Percentiles rank a stretch among this genome's conserved stretches.
Evolutionary conservation across 352 stramenopile genomes (phyloP).

Genomic region (Phytophthora foliorum): DNA sequence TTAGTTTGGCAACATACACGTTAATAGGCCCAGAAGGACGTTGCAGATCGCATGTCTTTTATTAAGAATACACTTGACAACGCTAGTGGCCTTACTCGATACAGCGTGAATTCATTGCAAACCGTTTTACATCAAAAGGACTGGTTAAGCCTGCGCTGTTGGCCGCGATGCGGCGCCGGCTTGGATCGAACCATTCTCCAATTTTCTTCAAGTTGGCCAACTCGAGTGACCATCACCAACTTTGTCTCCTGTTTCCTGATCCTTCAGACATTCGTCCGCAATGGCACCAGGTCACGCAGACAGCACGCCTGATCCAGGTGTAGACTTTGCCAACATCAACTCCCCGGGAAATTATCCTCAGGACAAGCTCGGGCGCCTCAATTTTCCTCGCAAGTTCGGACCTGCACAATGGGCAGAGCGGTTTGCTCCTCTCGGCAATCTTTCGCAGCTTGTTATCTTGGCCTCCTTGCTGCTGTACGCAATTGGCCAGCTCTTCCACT

Average conservation of each 20-base stretch:
- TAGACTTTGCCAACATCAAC: slow-evolving; percentile 3
- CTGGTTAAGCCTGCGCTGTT: background rate
- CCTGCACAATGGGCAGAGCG: slow-evolving; percentile 1
- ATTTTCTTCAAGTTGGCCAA: background rate
- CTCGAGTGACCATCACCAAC: background rate
- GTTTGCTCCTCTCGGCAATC: slow-evolving; percentile 11
- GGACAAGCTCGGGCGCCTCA: background rate
- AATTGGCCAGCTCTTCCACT: slow-evolving; percentile 33
- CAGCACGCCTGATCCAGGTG: background rate
- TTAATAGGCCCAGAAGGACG: too few species aligned
- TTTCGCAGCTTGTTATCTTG: slow-evolving; percentile 32
- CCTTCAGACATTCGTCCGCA: background rate
- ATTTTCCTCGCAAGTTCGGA: background rate
- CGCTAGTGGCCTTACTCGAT: background rate
- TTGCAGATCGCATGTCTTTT: too few species aligned
- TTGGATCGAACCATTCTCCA: slow-evolving; percentile 1
- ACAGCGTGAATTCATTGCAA: background rate
- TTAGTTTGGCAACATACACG: too few species aligned
- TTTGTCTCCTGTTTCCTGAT: background rate
- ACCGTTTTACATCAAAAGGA: background rate
- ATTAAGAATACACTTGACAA: background rate
- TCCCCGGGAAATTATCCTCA: background rate
- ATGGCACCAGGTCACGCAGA: background rate
- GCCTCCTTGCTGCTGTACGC: slow-evolving; percentile 34
- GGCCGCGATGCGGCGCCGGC: background rate